phyloP scores from a whole-genome alignment of 257 asterid genomes.

The Euphrasia confusa region DNA sequence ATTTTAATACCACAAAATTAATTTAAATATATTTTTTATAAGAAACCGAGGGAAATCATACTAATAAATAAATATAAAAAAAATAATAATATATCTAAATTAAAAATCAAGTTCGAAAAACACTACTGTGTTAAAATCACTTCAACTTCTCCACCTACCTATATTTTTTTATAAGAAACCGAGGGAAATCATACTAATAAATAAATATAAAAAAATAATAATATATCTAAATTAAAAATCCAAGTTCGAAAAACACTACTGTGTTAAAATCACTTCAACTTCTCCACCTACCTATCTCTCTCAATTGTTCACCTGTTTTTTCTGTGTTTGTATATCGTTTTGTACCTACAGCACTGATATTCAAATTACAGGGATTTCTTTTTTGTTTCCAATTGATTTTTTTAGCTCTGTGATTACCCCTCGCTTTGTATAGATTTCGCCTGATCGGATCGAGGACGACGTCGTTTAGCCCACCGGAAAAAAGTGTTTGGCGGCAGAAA shows the following conservation, averaged over 20 bases:
- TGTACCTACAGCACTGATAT: constrained; percentile 3
- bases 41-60: too few species aligned
- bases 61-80: too few species aligned
- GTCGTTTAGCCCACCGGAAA: constrained; percentile 10
- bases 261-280: constrained; percentile 17
- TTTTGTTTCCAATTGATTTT: not conserved
- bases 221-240: too few species aligned
- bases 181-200: too few species aligned
- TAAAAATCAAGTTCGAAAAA: too few species aligned
- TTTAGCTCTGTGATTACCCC: constrained; percentile 11
- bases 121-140: constrained; percentile 10
- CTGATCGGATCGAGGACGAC: constrained; percentile 34
- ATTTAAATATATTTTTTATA: too few species aligned
- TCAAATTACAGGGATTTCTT: constrained; percentile 18
- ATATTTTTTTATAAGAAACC: not conserved
- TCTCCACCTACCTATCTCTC: constrained; percentile 9
- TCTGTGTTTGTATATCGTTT: constrained; percentile 2
- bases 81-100: too few species aligned
- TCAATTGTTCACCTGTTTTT: constrained; percentile 2
- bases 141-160: constrained; percentile 10
- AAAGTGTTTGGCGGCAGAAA: constrained; percentile 10
- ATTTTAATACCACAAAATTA: too few species aligned
- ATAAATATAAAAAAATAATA: too few species aligned
- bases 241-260: too few species aligned
- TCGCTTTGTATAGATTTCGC: constrained; percentile 18